Evolutionary conservation across 345 rosid genomes (phyloP).

Genomic region (Acer saccharum): DNA sequence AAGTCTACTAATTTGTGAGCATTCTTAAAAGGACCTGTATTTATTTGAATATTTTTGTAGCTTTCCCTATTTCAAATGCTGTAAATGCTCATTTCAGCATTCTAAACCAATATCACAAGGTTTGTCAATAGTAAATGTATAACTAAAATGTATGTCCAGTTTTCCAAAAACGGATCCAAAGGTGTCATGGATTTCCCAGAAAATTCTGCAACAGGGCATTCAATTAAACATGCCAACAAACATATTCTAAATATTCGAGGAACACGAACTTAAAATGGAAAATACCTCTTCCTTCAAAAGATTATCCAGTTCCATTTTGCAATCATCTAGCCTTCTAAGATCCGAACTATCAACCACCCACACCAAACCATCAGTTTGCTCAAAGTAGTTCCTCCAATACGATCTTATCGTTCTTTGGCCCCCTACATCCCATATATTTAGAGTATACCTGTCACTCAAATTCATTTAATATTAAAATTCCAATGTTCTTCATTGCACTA

Average conservation of each 20-base stretch:
- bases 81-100: not conserved
- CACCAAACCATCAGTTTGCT: constrained; percentile 94
- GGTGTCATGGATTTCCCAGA: not conserved
- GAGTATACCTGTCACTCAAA: constrained; percentile 58
- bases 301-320: constrained; percentile 88
- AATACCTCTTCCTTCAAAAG: constrained; percentile 94
- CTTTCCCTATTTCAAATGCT: not conserved
- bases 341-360: constrained; percentile 98
- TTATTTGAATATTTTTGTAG: not conserved
- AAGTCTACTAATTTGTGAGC: not conserved
- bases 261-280: not conserved
- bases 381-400: constrained; percentile 96
- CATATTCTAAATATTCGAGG: not conserved
- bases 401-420: constrained; percentile 94
- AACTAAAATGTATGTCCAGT: not conserved
- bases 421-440: constrained; percentile 95
- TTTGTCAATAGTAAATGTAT: not conserved
- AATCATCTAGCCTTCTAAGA: constrained; percentile 88
- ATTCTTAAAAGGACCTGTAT: too few species aligned
- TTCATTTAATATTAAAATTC: not conserved
- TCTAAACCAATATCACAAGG: not conserved
- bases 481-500: not conserved
- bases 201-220: not conserved
- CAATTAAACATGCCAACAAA: not conserved
- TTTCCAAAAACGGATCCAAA: not conserved